Evolutionary conservation across 1,139 yeast species (phyloP), one percentile per base, ranked within the genome.

Genomic region (Yamadazyma songkhlaensis): DNA sequence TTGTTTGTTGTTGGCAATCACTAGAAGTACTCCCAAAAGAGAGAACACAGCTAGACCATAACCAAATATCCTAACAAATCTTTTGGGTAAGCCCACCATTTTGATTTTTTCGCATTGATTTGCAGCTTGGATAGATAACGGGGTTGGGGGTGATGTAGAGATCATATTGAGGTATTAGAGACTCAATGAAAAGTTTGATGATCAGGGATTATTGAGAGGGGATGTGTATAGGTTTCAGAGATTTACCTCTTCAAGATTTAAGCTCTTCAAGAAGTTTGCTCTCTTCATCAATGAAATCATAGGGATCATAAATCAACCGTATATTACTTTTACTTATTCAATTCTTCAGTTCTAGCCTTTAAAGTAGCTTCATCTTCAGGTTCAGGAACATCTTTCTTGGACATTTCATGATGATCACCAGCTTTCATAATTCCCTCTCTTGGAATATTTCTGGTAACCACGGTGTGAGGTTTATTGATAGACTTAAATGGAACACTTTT

Each of bases 401-500:
- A 57, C 15, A 59, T 51, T 34, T 56, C 53, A 40, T 59, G 55
- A 40, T 59, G 58, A 4, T 41, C 36, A 12, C 35, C 34, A 8
- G 71, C 70, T 28, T 61, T 59, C 29, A 67, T 42, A 6, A 70
- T 60, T 17, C 20, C 20, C 6, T 17, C 20, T 17, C 20, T 17
- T 4, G 20, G 20, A 17, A 17, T 17, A 6, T 17, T 4, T 4
- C 20, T 4, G 6, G 20, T 17, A 4, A 17, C 20, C 17, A 60
- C 72, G 23, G 62, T 46, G 48, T 70, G 77, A 3, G 77, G 77
- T 45, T 66, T 68, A 49, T 60, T 66, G 42, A 71, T 60, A 34
- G 43, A 47, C 34, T 49, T 53, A 40, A 64, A 60, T 5, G 74
- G 76, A 10, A 71, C 72, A 37, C 46, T 48, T 39, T 53, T 57